Conservation (phyloP, 2,329 filamentous ascomycete species). For the Fusarium chlamydosporum region DNA sequence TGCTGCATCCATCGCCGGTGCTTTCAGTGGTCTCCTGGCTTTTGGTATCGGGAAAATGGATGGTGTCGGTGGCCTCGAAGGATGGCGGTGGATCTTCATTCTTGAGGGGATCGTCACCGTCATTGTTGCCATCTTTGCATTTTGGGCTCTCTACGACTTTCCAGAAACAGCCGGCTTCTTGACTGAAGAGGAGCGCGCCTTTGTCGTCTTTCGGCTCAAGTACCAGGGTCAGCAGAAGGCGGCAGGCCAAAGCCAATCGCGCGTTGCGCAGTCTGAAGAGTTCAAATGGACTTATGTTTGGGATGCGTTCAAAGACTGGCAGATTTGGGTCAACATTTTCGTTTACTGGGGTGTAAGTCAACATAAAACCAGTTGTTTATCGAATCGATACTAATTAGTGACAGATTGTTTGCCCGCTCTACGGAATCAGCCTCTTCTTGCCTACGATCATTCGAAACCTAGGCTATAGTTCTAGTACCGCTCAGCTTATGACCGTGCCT, state of each 20-base stretch:
- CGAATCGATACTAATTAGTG: slow-evolving; percentile 7
- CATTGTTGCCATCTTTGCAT: slow-evolving; percentile 74
- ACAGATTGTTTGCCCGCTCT: slow-evolving; percentile 67
- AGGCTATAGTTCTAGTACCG: slow-evolving; percentile 69
- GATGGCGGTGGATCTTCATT: slow-evolving; percentile 78
- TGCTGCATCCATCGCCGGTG: slow-evolving; percentile 83
- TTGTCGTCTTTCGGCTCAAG: slow-evolving; percentile 78
- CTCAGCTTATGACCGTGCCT: slow-evolving; percentile 75
- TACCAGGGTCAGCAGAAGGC: slow-evolving; percentile 66
- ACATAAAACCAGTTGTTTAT: fast-evolving
- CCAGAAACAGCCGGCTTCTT: slow-evolving; percentile 84
- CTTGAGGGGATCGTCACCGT: slow-evolving; percentile 79
- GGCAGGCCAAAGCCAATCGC: slow-evolving; percentile 36
- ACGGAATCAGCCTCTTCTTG: slow-evolving; percentile 71
- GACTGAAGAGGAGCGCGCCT: slow-evolving; percentile 76
- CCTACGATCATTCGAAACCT: slow-evolving; percentile 74
- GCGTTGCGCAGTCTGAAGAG: slow-evolving; percentile 76
- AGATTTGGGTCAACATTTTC: slow-evolving; percentile 74
- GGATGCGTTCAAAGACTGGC: slow-evolving; percentile 82
- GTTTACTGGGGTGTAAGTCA: slow-evolving; percentile 74
- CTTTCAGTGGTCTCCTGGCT: slow-evolving; percentile 80
- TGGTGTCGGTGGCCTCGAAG: slow-evolving; percentile 70
- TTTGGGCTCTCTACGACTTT: slow-evolving; percentile 83
- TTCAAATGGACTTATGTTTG: slow-evolving; percentile 83
- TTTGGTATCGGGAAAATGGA: slow-evolving; percentile 79